phyloP scores from a whole-genome alignment of 2,329 filamentous ascomycete genomes.

The Curvularia verruculosa region DNA sequence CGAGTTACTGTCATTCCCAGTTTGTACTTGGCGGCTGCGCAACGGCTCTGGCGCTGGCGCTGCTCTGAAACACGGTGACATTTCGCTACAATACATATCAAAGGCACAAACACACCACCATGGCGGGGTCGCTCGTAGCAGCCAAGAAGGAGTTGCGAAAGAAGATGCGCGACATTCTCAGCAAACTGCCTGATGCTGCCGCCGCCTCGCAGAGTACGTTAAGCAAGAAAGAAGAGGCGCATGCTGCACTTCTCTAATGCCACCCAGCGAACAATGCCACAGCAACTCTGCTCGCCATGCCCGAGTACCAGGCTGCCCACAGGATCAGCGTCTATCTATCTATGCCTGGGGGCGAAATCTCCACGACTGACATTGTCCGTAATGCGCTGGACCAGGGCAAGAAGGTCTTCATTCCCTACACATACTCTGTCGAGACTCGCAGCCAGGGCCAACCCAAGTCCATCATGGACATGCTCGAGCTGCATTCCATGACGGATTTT shows the following conservation, averaged over 20 bases:
- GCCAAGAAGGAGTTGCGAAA: conserved; percentile 79
- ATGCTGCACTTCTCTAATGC: conserved; percentile 25
- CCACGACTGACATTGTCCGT: conserved; percentile 80
- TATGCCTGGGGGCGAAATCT: conserved; percentile 87
- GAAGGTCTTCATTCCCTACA: conserved; percentile 88
- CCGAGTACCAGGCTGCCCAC: conserved; percentile 75
- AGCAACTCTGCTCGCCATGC: conserved; percentile 67
- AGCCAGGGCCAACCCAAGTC: conserved; percentile 59
- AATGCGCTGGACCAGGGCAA: conserved; percentile 81
- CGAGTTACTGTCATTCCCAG: conserved; percentile 1
- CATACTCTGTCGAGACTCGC: conserved; percentile 65
- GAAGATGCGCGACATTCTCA: conserved; percentile 71
- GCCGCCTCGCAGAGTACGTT: conserved; percentile 72
- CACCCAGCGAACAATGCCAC: conserved; percentile 68
- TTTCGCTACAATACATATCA: conserved; percentile 10
- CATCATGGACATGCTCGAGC: conserved; percentile 93
- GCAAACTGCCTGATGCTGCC: conserved; percentile 65
- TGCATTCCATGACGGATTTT: conserved; percentile 77
- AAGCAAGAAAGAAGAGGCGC: background rate
- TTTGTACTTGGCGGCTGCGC: background rate
- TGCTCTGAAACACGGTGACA: conserved; percentile 20
- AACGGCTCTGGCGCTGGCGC: conserved; percentile 8
- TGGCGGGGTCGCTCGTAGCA: conserved; percentile 61
- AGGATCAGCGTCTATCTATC: conserved; percentile 87
- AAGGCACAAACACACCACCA: conserved; percentile 13